Evolutionary conservation across 2,329 filamentous ascomycete genomes (phyloP).

Genomic region (Nigrospora oryzae): DNA sequence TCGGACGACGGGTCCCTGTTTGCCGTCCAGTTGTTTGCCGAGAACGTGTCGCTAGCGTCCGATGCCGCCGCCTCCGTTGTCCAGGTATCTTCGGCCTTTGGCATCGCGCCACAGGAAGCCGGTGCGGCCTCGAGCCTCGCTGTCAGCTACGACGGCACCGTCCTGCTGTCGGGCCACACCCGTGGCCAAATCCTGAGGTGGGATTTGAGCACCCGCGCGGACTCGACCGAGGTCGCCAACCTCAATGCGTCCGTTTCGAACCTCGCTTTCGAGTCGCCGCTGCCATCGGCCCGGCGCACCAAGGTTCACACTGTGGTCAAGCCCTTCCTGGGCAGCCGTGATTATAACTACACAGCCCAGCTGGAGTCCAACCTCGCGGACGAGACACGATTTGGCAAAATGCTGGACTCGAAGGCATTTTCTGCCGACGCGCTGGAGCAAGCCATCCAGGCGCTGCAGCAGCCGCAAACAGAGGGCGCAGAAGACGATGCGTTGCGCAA

Average conservation of each 20-base stretch:
- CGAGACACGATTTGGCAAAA: slow-evolving; percentile 33
- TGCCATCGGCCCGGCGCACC: slow-evolving; percentile 35
- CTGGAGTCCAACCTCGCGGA: slow-evolving; percentile 36
- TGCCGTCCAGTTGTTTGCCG: slow-evolving; percentile 62
- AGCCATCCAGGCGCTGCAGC: slow-evolving; percentile 38
- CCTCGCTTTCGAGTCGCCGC: slow-evolving; percentile 61
- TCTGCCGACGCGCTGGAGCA: slow-evolving; percentile 36
- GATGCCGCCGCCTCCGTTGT: slow-evolving; percentile 50
- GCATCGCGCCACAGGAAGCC: slow-evolving; percentile 52
- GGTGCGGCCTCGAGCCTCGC: slow-evolving; percentile 61
- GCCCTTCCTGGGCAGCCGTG: slow-evolving; percentile 60
- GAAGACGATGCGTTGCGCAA: slow-evolving; percentile 25
- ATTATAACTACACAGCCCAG: slow-evolving; percentile 59
- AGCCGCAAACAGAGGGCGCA: slow-evolving; percentile 16
- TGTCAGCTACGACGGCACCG: slow-evolving; percentile 75
- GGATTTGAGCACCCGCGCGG: slow-evolving; percentile 66
- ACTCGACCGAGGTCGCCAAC: slow-evolving; percentile 58
- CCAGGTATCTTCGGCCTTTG: slow-evolving; percentile 44
- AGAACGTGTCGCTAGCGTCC: slow-evolving; percentile 44
- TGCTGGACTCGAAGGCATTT: slow-evolving; percentile 39
- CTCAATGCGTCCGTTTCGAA: slow-evolving; percentile 81
- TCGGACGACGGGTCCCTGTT: slow-evolving; percentile 76
- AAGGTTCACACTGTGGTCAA: slow-evolving; percentile 63
- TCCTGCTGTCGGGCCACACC: slow-evolving; percentile 70
- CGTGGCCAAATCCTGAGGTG: slow-evolving; percentile 73